phyloP scores from a whole-genome alignment of 116 monocot genomes.

The Trichopus zeylanicus region DNA sequence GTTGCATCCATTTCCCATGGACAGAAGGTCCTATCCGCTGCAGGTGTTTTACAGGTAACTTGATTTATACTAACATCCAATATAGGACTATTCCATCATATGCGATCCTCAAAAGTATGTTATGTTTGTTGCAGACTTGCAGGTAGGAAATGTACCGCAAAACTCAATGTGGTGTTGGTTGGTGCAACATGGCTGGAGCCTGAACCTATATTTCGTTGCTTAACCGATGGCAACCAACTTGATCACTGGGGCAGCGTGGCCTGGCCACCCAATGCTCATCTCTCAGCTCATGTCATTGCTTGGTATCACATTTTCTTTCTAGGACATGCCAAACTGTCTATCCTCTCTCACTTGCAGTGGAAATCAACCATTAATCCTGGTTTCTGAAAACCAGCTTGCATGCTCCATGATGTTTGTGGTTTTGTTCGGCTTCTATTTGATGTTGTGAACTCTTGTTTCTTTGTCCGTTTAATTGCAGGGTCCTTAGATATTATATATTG shows the following conservation, averaged over 20 bases:
- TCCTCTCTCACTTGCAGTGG: no score
- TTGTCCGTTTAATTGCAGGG: no score
- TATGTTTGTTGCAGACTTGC: conserved; percentile 32
- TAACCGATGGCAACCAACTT: conserved; percentile 84
- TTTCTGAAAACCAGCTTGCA: no score
- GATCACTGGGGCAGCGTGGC: conserved; percentile 96
- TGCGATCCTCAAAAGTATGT: no score
- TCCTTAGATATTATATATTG: no score
- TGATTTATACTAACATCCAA: not conserved
- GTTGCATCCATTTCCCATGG: conserved; percentile 97
- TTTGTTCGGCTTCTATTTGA: no score
- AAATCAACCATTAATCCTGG: no score
- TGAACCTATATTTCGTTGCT: conserved; percentile 74
- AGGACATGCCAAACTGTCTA: no score
- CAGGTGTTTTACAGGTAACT: conserved; percentile 83
- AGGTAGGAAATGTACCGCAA: conserved; percentile 94
- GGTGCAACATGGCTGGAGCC: conserved; percentile 89
- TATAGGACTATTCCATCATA: no score
- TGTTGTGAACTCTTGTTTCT: no score
- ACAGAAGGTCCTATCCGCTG: conserved; percentile 85
- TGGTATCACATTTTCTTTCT: conserved; percentile 60
- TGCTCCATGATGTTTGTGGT: no score
- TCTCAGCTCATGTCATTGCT: conserved; percentile 83
- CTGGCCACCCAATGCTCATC: conserved; percentile 82
- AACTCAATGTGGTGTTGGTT: conserved; percentile 74